Percentiles rank a stretch among this genome's conserved stretches.
Evolutionary conservation across 2,329 filamentous ascomycete genomes (phyloP).

Genomic region (Amylocarpus encephaloides): DNA sequence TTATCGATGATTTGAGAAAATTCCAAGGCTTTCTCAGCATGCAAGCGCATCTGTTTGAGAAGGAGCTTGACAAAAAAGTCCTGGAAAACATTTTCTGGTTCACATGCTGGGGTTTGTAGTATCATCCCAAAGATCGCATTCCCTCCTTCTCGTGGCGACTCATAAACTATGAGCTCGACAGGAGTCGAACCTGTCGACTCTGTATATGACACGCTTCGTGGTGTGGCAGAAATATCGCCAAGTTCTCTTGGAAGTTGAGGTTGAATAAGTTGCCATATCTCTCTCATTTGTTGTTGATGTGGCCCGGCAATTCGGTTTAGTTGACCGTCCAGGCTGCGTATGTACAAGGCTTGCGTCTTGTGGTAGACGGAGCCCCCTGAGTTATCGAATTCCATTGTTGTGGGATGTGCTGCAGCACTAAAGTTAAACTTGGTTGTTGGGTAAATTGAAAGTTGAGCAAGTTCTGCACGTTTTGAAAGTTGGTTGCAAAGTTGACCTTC

Average conservation of each 20-base stretch:
- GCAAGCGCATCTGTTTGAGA: conserved; percentile 4
- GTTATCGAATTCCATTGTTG: conserved; percentile 3
- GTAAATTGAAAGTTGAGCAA: background rate
- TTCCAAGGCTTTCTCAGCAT: background rate
- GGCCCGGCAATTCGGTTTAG: background rate
- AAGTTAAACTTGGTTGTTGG: background rate
- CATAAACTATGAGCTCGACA: background rate
- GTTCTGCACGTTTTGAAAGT: background rate
- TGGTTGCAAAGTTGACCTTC: background rate
- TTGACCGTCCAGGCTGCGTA: background rate
- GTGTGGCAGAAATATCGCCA: background rate
- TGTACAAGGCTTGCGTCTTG: conserved; percentile 2
- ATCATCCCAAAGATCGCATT: conserved; percentile 2
- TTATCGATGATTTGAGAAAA: background rate
- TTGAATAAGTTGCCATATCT: background rate
- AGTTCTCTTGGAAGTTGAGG: background rate
- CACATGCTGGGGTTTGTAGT: background rate
- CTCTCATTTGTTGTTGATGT: background rate
- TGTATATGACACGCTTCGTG: background rate
- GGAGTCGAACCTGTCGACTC: background rate
- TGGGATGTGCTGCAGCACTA: background rate
- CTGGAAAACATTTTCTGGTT: background rate
- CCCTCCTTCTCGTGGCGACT: background rate
- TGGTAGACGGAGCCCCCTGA: conserved; percentile 2
- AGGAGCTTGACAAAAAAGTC: conserved; percentile 1